These are phyloP conservation scores for Artomyces pyxidatus DNA, from an alignment of 768 basidiomycete genomes.

Conservation along the genomic window DNA sequence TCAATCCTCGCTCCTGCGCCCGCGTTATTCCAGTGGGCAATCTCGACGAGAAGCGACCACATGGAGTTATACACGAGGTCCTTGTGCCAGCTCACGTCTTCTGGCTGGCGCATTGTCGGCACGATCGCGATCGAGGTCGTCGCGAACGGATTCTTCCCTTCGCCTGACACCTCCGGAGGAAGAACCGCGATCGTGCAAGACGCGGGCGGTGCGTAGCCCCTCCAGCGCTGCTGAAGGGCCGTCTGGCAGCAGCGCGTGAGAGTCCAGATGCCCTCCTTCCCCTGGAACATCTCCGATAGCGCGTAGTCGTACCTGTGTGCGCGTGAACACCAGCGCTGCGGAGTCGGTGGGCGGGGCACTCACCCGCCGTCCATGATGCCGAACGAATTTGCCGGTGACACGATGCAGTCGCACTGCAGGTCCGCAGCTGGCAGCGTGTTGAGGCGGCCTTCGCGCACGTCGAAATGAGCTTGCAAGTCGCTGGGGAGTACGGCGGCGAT, in stretches of 20 bases:
- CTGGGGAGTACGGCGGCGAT: too few relatives aligned
- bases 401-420: conserved; percentile 9
- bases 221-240: neutral
- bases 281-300: conserved; percentile 7
- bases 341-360: neutral
- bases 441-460: conserved; percentile 6
- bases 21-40: conserved; percentile 21
- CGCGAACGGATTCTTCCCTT: conserved; percentile 7
- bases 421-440: neutral
- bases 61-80: conserved; percentile 28
- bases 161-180: neutral
- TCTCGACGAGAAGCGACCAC: conserved; percentile 23
- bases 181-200: conserved; percentile 9
- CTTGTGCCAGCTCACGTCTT: conserved; percentile 22
- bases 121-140: conserved; percentile 21
- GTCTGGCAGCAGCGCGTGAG: conserved; percentile 8
- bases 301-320: conserved; percentile 7
- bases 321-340: neutral
- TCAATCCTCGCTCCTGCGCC: neutral
- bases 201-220: conserved; percentile 7
- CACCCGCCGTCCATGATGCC: conserved; percentile 14
- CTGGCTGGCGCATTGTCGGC: conserved; percentile 27
- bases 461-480: neutral
- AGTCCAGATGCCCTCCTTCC: neutral
- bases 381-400: conserved; percentile 13